Percentiles rank a stretch among this genome's conserved stretches.
phyloP scores from a whole-genome alignment of 2,329 filamentous ascomycete species.

The Pyrenochaeta sp. region DNA sequence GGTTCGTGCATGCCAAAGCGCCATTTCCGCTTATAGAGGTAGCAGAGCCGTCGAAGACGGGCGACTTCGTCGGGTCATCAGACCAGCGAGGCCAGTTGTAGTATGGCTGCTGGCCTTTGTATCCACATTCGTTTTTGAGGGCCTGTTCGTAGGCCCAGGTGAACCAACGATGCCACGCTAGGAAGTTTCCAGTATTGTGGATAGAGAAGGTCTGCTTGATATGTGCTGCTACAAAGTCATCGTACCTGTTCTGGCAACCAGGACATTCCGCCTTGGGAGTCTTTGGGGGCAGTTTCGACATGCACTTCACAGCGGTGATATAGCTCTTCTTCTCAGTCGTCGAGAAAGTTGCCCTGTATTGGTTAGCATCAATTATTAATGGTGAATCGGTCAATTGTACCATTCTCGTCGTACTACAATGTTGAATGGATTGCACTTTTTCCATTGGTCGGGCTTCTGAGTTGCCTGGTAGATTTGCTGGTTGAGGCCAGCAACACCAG shows the following conservation, averaged over 20 bases:
- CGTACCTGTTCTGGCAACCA: conserved; percentile 39
- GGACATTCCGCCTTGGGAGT: conserved; percentile 34
- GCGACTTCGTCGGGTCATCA: conserved; percentile 51
- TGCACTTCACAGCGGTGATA: conserved; percentile 41
- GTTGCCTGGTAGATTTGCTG: conserved; percentile 38
- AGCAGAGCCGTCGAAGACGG: conserved; percentile 63
- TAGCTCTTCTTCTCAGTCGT: conserved; percentile 39
- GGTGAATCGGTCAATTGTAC: conserved; percentile 38
- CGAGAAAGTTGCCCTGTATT: conserved; percentile 32
- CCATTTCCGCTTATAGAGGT: conserved; percentile 59
- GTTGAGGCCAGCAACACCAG: conserved; percentile 32
- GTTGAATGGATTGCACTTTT: conserved; percentile 50
- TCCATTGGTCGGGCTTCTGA: conserved; percentile 26
- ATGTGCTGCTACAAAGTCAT: conserved; percentile 43
- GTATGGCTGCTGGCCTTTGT: conserved; percentile 42
- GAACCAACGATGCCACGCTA: conserved; percentile 39
- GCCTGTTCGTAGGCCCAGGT: conserved; percentile 40
- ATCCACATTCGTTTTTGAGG: conserved; percentile 38
- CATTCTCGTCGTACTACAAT: conserved; percentile 55
- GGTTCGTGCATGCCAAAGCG: conserved; percentile 31
- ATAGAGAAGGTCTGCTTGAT: conserved; percentile 40
- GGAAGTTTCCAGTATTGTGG: conserved; percentile 40
- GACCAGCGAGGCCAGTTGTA: conserved; percentile 42
- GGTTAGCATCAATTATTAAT: conserved; percentile 5
- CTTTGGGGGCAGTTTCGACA: conserved; percentile 33